These are phyloP conservation scores for Bromus sterilis DNA, from an alignment of 176 grass and related monocot genomes.

Conservation along the genomic window DNA sequence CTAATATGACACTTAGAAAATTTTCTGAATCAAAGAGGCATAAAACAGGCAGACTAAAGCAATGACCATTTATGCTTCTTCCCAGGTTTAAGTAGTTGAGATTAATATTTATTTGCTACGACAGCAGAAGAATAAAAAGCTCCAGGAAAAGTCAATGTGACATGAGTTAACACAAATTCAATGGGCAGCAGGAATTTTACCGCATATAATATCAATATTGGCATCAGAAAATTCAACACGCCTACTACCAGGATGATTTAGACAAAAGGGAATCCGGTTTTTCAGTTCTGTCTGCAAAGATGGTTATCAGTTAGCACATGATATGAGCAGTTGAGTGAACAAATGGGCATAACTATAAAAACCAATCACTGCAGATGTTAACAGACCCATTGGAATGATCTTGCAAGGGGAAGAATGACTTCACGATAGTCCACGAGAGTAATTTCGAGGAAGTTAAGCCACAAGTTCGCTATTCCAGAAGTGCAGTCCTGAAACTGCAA, in stretches of 20 bases:
- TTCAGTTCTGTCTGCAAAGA: not conserved
- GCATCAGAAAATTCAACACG: not conserved
- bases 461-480: not conserved
- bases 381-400: constrained; percentile 20
- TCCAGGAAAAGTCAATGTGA: not conserved
- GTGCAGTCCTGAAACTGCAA: not conserved
- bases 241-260: not conserved
- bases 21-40: not conserved
- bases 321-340: not conserved
- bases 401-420: not conserved
- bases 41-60: not conserved
- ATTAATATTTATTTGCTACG: not conserved
- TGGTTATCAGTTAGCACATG: not conserved
- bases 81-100: not conserved
- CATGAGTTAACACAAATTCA: not conserved
- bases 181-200: not conserved
- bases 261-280: not conserved
- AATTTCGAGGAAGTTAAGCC: not conserved
- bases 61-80: too few relatives aligned
- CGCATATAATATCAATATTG: not conserved
- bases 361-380: not conserved
- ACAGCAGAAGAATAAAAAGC: not conserved
- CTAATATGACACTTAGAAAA: not conserved
- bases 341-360: constrained; percentile 2
- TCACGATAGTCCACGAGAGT: constrained; percentile 16